Base-by-base conservation (phyloP, 225 moss, liverwort and hornwort genomes). In the Pleurozium schreberi region DNA sequence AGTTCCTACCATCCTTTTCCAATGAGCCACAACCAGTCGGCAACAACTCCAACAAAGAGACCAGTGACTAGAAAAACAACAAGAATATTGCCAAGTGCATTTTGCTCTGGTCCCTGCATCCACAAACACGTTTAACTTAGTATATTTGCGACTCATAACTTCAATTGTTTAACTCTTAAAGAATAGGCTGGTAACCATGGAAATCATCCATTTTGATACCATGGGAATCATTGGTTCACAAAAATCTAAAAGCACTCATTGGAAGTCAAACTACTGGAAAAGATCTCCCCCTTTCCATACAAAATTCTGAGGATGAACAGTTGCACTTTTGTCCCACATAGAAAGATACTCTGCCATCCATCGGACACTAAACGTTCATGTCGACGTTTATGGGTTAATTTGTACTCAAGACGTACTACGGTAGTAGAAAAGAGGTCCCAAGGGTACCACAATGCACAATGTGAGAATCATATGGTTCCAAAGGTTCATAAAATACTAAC, bases 11-110 rank as follows among this genome's bases (percentile, higher is more conserved):
- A 98, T 47, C 96, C 96, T 86, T 95, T 95, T 40, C 94, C 98
- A 88, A 98, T 98, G 28, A 98, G 94, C 98, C 98, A 98, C 89
- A 98, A 88, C 98, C 96, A 98, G 59, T 96, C 98, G 11, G 93
- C 89, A 22, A 93, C 93, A 33, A 97, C 89, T 89, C 98, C 98
- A 57, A 95, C 86, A 52, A 92, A 96, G 27, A 98, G 87, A 52
- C 96, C 98, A 64, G 83, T 43, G 38, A 98, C 80, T 34, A 98
- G 88, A 79, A 95, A 96, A n/a, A 93, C 75, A 42, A 94, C 95
- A 57, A 96, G 90, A 69, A 97, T 93, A 69, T 98, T 98, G 19
- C 96, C 98, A 62, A 98, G 81, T 18, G 98, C 96, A 89, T 98
- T 98, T 84, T 98, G 98, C 91, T 98, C 98, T 47, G 98, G 96